phyloP scores from a whole-genome alignment of 495 filamentous ascomycete genomes.

The Aspergillus sclerotioniger region DNA sequence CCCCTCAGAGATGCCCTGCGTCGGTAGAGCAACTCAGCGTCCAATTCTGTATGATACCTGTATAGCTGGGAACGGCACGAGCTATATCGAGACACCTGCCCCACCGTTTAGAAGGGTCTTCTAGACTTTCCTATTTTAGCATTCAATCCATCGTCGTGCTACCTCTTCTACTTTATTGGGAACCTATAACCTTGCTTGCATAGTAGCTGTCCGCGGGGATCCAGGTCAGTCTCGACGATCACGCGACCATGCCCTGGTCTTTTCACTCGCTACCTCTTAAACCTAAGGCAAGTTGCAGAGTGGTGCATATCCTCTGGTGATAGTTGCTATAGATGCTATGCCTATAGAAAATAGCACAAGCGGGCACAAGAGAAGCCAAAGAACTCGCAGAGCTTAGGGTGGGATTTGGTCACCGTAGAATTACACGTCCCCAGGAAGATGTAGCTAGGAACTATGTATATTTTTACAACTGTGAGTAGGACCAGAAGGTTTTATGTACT shows the following conservation, averaged over 20 bases:
- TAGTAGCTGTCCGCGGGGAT: neutral
- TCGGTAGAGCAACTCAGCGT: slow-evolving; percentile 31
- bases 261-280: neutral
- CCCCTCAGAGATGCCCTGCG: slow-evolving; percentile 46
- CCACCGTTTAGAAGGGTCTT: slow-evolving; percentile 22
- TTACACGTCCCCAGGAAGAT: neutral
- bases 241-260: neutral
- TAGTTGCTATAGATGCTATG: neutral
- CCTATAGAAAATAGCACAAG: too few species aligned
- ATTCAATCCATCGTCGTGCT: slow-evolving; percentile 19
- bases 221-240: neutral
- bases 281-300: neutral
- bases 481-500: slow-evolving; percentile 6
- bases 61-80: slow-evolving; percentile 30
- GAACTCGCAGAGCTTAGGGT: too few species aligned
- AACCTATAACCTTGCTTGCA: neutral
- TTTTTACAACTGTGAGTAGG: slow-evolving; percentile 4
- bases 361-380: too few species aligned
- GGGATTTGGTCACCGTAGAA: too few species aligned
- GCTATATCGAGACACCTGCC: slow-evolving; percentile 12
- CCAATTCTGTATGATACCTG: slow-evolving; percentile 46
- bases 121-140: slow-evolving; percentile 21
- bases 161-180: neutral
- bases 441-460: neutral
- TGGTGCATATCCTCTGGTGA: neutral